Conservation (phyloP, 768 basidiomycete species). For the Phanerodontia chrysosporium region DNA sequence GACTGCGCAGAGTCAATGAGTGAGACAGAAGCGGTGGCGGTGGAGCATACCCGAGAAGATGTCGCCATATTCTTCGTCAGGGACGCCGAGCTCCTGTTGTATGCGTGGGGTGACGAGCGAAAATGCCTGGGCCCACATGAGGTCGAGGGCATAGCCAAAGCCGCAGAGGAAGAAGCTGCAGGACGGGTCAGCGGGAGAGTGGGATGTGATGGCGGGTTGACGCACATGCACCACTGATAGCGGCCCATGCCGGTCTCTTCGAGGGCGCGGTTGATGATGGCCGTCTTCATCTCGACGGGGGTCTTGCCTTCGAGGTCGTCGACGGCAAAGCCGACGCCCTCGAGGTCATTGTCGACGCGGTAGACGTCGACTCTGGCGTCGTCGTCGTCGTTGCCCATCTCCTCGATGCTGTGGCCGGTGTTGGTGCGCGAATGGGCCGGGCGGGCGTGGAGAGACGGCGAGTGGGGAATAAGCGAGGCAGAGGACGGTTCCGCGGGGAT, state of each 20-base stretch:
- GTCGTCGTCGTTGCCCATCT: background rate
- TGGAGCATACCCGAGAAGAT: conserved; percentile 6
- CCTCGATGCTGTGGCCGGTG: background rate
- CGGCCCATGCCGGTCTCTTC: conserved; percentile 10
- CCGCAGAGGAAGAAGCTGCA: conserved; percentile 10
- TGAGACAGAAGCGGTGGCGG: background rate
- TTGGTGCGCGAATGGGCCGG: background rate
- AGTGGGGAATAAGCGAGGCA: background rate
- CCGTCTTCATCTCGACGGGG: conserved; percentile 5
- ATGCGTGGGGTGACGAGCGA: conserved; percentile 11
- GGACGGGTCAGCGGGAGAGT: background rate
- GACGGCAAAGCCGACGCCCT: background rate
- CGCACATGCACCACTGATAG: conserved; percentile 14
- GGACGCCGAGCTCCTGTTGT: conserved; percentile 11
- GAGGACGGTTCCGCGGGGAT: background rate
- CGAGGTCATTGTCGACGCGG: background rate
- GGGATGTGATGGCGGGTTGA: background rate
- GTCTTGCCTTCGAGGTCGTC: conserved; percentile 2
- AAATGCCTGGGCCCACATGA: conserved; percentile 13
- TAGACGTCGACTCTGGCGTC: background rate
- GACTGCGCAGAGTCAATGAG: background rate
- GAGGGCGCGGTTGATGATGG: conserved; percentile 7
- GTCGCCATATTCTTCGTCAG: conserved; percentile 10
- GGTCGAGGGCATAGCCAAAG: conserved; percentile 11
- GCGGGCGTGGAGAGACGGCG: background rate